Conservation (phyloP, 2,329 filamentous ascomycete genomes). For the Orbilia ellipsospora region DNA sequence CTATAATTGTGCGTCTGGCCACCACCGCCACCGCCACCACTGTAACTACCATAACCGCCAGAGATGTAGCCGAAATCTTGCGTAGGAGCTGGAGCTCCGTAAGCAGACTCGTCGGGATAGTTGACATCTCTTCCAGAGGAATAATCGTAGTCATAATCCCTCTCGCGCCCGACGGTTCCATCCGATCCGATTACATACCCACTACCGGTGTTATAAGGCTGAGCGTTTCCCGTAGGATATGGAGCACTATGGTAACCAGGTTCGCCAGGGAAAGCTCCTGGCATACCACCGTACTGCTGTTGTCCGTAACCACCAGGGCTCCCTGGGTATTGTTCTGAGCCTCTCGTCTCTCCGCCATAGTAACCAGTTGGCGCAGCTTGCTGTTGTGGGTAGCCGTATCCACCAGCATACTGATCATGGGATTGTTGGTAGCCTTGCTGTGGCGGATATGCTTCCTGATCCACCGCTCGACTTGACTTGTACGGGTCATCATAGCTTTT, state of each 20-base stretch:
- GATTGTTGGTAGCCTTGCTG: constrained; percentile 27
- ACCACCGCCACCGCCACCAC: constrained; percentile 14
- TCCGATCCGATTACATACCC: constrained; percentile 51
- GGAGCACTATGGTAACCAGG: constrained; percentile 21
- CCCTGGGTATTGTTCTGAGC: constrained; percentile 4
- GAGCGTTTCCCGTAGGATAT: constrained; percentile 45
- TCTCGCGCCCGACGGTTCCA: constrained; percentile 48
- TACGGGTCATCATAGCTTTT: constrained; percentile 31
- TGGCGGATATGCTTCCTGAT: constrained; percentile 18
- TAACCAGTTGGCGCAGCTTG: constrained; percentile 9
- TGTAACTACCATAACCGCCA: constrained; percentile 44
- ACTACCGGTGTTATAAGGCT: constrained; percentile 37
- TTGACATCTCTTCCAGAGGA: constrained; percentile 15
- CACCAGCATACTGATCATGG: constrained; percentile 19
- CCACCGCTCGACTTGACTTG: constrained; percentile 10
- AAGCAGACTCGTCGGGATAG: constrained; percentile 46
- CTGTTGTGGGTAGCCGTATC: constrained; percentile 22
- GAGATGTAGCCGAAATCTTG: constrained; percentile 50
- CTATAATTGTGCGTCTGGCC: constrained; percentile 13
- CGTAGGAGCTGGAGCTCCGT: constrained; percentile 36
- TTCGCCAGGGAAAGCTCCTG: constrained; percentile 30
- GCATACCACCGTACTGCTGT: constrained; percentile 31
- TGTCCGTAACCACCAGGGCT: constrained; percentile 10
- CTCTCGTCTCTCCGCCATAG: constrained; percentile 32
- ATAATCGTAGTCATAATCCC: constrained; percentile 50